Evolutionary conservation across 2,329 filamentous ascomycete species (phyloP).

Genomic region (Fusarium sp.): DNA sequence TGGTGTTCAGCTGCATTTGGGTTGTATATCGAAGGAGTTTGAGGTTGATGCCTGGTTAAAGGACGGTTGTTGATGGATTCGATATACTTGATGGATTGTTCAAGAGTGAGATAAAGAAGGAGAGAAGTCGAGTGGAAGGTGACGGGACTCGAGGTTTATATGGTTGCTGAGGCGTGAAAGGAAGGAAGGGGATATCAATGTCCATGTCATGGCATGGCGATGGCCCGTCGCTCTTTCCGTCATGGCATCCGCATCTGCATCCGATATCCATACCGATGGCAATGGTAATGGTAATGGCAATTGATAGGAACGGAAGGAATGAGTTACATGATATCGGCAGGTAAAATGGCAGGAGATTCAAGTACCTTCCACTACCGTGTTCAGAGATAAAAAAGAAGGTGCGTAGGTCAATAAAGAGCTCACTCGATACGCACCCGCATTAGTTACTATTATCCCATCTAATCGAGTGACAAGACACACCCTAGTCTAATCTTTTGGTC

Average conservation of each 20-base stretch:
- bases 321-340: constrained; percentile 2
- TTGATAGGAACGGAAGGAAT: background rate
- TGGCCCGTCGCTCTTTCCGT: constrained; percentile 28
- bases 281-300: background rate
- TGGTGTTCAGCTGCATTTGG: constrained; percentile 55
- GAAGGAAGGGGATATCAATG: constrained; percentile 4
- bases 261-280: constrained; percentile 24
- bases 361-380: constrained; percentile 21
- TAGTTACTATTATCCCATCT: constrained; percentile 40
- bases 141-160: constrained; percentile 41
- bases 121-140: background rate
- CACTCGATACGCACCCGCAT: constrained; percentile 36
- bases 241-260: constrained; percentile 23
- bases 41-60: constrained; percentile 13
- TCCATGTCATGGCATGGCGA: background rate
- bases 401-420: constrained; percentile 17
- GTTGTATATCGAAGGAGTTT: constrained; percentile 24
- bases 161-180: constrained; percentile 14
- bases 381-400: constrained; percentile 15
- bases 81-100: constrained; percentile 9
- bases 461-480: constrained; percentile 39
- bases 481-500: constrained; percentile 33
- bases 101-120: constrained; percentile 14
- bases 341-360: constrained; percentile 14
- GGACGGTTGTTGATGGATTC: constrained; percentile 8